Base-by-base conservation (phyloP, 805 yeast species). In the Yarrowia deformans region DNA sequence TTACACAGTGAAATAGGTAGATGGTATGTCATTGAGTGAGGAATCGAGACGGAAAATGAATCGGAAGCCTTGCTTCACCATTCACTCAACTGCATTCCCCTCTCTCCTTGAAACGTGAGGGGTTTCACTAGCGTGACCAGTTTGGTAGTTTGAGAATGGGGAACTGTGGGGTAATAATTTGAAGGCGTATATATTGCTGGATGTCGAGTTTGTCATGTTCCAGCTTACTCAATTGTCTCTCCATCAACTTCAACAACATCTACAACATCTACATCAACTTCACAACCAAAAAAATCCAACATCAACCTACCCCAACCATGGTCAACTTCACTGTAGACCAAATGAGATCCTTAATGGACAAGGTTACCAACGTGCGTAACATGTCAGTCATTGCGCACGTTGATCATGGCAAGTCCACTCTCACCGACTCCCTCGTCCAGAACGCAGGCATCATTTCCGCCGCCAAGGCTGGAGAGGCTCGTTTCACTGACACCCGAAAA, bases 351-450 rank as follows among this genome's bases (percentile, higher is more conserved):
- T 89, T 94, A 85, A 94, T 94, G 99, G 98, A 94, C 96, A 90
- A 90, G 85, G 97, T 93, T 88, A 90, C 98, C 85, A 94, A 94
- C 83, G 98, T 95, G 81, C 97, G 99, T 88, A 95, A 95, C 96
- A 95, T 94, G 97, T 94, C 98, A 84, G 99, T 94, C 84, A 95
- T 95, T 90, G 99, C 99, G 80, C 99, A 94, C 87, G 98, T 94
- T 90, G 99, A 94, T 89, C 99, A 95, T 88, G 99, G 99, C 87
- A 94, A 94, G 85, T 93, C 98, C 77, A 94, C 99, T 78, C 90
- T 94, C 84, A 93, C 99, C 84, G 99, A 94, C 85, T 95, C 99
- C 75, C 90, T 94, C 82, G 98, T 94, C 79, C 98, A 94, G 87
- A 90, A 90, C 80, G 98, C 99, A 77, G 99, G 99, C 92, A 94